Evolutionary conservation across 1,284 basidiomycete species (phyloP).

Genomic region (Apiotrichum brassicae): DNA sequence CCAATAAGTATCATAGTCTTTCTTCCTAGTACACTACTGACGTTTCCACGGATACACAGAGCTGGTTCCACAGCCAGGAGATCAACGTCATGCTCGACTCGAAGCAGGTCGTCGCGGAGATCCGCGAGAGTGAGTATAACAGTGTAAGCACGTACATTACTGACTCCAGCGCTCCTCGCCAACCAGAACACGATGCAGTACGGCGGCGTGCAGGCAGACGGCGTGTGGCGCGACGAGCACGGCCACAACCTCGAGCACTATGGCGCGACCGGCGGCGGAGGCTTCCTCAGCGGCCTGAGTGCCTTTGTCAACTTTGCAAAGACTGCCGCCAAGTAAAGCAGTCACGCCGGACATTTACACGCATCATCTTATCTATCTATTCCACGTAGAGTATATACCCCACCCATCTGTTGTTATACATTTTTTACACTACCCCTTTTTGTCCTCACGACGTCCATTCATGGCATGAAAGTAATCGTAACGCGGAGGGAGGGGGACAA

Average conservation of each 20-base stretch:
- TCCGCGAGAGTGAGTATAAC: slow-evolving; percentile 50
- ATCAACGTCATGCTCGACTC: slow-evolving; percentile 70
- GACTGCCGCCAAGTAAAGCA: slow-evolving; percentile 22
- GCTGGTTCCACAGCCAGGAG: slow-evolving; percentile 73
- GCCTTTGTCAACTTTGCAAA: slow-evolving; percentile 38
- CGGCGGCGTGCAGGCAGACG: slow-evolving; percentile 59
- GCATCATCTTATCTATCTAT: neutral
- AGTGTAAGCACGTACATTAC: neutral
- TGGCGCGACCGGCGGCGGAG: slow-evolving; percentile 38
- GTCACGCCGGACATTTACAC: too few relatives aligned
- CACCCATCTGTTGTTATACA: neutral
- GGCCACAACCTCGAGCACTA: slow-evolving; percentile 49
- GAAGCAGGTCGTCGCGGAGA: slow-evolving; percentile 56
- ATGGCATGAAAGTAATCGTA: neutral
- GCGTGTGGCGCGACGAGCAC: slow-evolving; percentile 59
- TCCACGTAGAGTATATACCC: too few relatives aligned
- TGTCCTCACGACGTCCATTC: neutral
- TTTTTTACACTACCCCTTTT: neutral
- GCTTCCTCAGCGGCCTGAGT: slow-evolving; percentile 38
- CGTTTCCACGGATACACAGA: slow-evolving; percentile 52
- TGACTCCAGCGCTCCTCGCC: slow-evolving; percentile 50
- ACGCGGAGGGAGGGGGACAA: too few relatives aligned
- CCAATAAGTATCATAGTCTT: slow-evolving; percentile 20
- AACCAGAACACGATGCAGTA: slow-evolving; percentile 68
- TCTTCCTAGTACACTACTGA: neutral